Conservation (phyloP, 441 rosid genomes). For the Cnidoscolus chayamansa region DNA sequence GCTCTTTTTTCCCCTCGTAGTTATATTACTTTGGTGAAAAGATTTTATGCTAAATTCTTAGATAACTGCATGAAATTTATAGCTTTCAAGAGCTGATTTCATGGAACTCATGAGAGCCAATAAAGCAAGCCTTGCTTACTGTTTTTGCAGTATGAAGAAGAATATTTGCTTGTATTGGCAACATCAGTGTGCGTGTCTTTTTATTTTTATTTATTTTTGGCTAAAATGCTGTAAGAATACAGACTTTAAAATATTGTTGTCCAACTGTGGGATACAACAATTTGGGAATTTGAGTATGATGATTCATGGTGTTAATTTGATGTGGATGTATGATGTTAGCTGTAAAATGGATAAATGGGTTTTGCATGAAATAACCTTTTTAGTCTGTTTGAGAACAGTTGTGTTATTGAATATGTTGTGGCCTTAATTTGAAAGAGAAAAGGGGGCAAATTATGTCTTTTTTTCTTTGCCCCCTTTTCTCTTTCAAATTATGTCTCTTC, state of each 20-base stretch:
- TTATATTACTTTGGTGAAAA: conserved; percentile 12
- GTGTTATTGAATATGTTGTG: background rate
- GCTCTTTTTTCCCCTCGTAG: background rate
- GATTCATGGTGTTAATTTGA: background rate
- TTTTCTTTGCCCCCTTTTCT: background rate
- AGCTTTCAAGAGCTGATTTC: background rate
- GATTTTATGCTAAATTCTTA: conserved; percentile 7
- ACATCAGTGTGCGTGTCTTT: background rate
- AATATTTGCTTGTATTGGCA: background rate
- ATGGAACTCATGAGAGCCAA: conserved; percentile 4
- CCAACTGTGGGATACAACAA: too few species aligned
- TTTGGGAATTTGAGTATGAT: too few species aligned
- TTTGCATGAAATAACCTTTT: background rate
- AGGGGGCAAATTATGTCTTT: too few species aligned
- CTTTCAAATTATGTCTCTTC: background rate
- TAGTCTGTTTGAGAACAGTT: background rate
- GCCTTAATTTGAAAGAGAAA: too few species aligned
- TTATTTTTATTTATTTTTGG: background rate
- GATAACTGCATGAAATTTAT: conserved; percentile 7
- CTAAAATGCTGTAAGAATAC: background rate
- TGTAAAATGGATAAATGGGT: background rate
- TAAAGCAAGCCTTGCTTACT: background rate
- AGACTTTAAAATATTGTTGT: background rate
- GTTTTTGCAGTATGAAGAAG: background rate
- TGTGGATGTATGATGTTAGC: background rate